Evolutionary conservation across 2,329 filamentous ascomycete species (phyloP).

Genomic region (Eutypella sp.): DNA sequence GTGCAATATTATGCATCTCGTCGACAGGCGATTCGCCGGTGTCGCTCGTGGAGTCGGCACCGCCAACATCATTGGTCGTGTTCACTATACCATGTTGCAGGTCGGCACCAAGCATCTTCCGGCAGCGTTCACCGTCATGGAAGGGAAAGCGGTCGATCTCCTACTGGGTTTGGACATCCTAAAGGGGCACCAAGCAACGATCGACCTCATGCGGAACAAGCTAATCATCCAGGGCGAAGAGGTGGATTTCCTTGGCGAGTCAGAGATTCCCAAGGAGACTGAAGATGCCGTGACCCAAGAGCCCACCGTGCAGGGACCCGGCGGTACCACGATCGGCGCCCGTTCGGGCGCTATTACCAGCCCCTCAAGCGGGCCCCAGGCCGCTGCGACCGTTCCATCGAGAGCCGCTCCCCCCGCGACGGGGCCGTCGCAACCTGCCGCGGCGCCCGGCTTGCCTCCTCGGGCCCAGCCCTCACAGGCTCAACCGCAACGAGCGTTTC

Average conservation of each 20-base stretch:
- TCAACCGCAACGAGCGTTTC: constrained; percentile 32
- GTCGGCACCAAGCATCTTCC: constrained; percentile 83
- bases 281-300: constrained; percentile 72
- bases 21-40: constrained; percentile 87
- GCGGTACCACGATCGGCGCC: constrained; percentile 83
- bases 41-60: constrained; percentile 92
- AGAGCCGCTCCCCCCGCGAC: constrained; percentile 17
- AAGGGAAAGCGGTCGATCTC: constrained; percentile 93
- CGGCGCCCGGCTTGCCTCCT: constrained; percentile 21
- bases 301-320: constrained; percentile 77
- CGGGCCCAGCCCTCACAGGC: constrained; percentile 20
- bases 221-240: constrained; percentile 85
- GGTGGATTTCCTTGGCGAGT: constrained; percentile 85
- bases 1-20: constrained; percentile 93
- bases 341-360: constrained; percentile 71
- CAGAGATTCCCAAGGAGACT: constrained; percentile 83
- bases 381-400: constrained; percentile 23
- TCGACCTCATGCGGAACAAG: constrained; percentile 80
- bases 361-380: constrained; percentile 30
- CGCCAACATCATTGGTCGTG: constrained; percentile 87
- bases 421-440: constrained; percentile 18
- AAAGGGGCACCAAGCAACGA: constrained; percentile 87
- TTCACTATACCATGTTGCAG: constrained; percentile 92
- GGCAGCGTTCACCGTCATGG: constrained; percentile 98
- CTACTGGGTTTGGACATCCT: constrained; percentile 94